phyloP scores from a whole-genome alignment of 2,329 filamentous ascomycete species.

The Exophiala sp. region DNA sequence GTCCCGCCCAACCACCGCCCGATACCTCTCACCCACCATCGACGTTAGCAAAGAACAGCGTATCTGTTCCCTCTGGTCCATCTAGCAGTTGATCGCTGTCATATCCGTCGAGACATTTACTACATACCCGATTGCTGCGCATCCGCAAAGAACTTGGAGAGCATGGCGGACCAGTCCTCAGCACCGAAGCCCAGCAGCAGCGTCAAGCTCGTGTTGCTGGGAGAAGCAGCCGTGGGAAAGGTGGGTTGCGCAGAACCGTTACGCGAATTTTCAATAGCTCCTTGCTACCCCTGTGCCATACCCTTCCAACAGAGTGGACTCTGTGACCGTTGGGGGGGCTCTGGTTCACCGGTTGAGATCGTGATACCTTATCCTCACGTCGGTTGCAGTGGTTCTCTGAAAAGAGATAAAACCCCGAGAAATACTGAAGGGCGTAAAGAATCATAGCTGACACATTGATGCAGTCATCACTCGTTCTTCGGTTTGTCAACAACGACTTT shows the following conservation, averaged over 20 bases:
- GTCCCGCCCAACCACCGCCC: neutral
- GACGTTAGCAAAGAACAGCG: neutral
- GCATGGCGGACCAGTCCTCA: constrained; percentile 67
- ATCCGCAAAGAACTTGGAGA: constrained; percentile 4
- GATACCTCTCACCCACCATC: neutral
- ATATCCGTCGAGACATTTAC: neutral
- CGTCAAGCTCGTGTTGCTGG: constrained; percentile 96
- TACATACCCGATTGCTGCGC: neutral
- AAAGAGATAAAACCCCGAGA: neutral
- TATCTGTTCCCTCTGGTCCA: neutral
- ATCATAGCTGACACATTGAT: constrained; percentile 20
- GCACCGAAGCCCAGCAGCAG: constrained; percentile 94
- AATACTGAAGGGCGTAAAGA: neutral
- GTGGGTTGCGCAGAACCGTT: constrained; percentile 46
- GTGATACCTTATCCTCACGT: constrained; percentile 19
- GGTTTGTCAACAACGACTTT: constrained; percentile 99
- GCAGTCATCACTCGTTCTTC: constrained; percentile 91
- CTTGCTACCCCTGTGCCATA: constrained; percentile 3
- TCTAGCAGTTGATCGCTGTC: neutral
- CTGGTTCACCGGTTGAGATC: constrained; percentile 17
- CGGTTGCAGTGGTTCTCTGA: neutral
- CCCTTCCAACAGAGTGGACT: constrained; percentile 2
- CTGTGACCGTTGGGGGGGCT: neutral
- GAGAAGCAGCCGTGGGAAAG: constrained; percentile 97
- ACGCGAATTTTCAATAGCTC: constrained; percentile 16